phyloP scores from a whole-genome alignment of 352 stramenopile species.

The Blastocystis hominis region DNA sequence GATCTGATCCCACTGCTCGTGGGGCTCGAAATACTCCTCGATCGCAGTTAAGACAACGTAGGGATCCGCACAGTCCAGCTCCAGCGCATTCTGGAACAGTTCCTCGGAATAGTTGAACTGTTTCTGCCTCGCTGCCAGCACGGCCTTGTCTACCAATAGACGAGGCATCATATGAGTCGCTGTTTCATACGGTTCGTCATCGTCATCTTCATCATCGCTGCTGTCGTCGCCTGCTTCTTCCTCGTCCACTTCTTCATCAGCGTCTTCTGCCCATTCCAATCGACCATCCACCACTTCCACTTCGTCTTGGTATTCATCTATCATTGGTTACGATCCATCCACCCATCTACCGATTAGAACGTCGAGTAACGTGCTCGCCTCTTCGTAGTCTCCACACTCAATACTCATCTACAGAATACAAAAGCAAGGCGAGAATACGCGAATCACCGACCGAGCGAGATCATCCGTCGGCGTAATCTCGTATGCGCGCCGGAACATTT shows the following conservation, averaged over 20 bases:
- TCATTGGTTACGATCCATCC: neutral
- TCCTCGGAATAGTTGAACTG: constrained; percentile 1
- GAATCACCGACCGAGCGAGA: neutral
- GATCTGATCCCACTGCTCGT: neutral
- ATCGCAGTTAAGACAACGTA: neutral
- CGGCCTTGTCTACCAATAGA: neutral
- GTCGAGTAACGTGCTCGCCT: neutral
- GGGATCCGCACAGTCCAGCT: neutral
- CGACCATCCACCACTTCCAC: neutral
- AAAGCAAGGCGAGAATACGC: neutral
- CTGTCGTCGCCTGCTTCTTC: neutral
- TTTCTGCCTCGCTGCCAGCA: neutral
- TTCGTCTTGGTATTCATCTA: neutral
- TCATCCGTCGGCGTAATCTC: neutral
- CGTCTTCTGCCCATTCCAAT: neutral
- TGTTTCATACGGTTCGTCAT: neutral
- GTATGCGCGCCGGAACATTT: neutral
- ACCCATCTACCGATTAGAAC: neutral
- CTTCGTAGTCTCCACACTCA: neutral
- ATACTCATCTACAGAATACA: neutral
- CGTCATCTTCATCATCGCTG: neutral
- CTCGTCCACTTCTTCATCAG: neutral
- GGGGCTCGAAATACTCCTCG: neutral
- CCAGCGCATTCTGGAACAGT: neutral
- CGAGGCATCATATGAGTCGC: constrained; percentile 16